Base-by-base conservation (phyloP, 2,329 filamentous ascomycete genomes). In the Sarocladium brachiariae region DNA sequence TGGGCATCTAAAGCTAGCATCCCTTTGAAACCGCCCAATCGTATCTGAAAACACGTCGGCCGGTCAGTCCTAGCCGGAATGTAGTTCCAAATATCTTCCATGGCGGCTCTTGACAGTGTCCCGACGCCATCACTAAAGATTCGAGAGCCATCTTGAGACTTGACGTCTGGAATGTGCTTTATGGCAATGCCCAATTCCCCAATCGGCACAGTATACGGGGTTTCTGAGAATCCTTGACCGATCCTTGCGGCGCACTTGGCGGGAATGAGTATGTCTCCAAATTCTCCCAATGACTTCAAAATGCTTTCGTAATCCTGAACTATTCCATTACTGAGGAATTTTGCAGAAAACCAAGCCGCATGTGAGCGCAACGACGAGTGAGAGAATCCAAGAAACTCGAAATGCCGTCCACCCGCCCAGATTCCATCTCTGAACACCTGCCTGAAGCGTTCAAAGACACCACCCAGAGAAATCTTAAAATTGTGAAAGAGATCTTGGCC, bases 81-180 rank as follows among this genome's bases (percentile, higher is more conserved):
- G 4, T 67, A 60, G 1, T 68, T 63, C 75, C 81, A 85, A 2
- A 91, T 77, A n/a, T 71, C 72, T 13, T 76, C 63, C 46, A 86
- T 67, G 0, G 89, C 72, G 0, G 70, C 70, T 10, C 57, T 59
- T 0, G 88, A 92, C 4, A 93, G 79, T 0, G 81, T 89, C 0
- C 89, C 89, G 1, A 88, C 84, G 1, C 89, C 89, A 60, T 93
- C 89, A 53, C 85, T 90, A 61, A 93, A 95, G 0, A 83, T 74
- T 4, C 82, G 75, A 0, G 65, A 69, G 10, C 76, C 65, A 27
- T 71, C 67, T 0, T 46, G 38, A 2, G 69, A 76, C 52, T 75
- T 70, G 1, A 88, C 69, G 52, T 87, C 82, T 0, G 61, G 55
- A 1, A 83, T 73, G 1, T 53, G 39, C 1, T 53, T 46, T 5